Evolutionary conservation across 192 early-diverging fungal genomes (phyloP), one percentile per base, ranked within the genome.

Genomic region (Pilaira anomala): DNA sequence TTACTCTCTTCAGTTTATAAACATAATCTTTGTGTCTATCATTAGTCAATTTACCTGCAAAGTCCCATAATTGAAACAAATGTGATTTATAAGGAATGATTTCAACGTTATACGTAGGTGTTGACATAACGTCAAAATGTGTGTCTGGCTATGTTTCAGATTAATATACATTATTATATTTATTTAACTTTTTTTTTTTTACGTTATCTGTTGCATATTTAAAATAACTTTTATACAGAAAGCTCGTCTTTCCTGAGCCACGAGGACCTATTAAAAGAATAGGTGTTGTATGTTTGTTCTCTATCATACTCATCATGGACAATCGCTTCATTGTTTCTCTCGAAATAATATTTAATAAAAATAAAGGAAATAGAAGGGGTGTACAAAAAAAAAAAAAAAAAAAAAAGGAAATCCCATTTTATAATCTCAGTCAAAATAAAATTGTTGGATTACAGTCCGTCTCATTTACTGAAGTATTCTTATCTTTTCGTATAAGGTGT

Each of bases 181-280:
- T 25, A 24, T 25, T 12, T 48, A 0, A 49, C 3, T 22, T 41
- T 24, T 7, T 53, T 1, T 25, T 21, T 25, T 54, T 44, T 63
- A 60, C 66, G 13, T 62, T 40, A 18, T 57, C 54, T 16, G 53
- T 62, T n/a, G 28, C 30, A 29, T 73, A 55, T 44, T 73, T 73
- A 45, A 73, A 73, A 42, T 73, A 73, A 5, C 59, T 18, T 40
- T 68, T 67, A 60, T 73, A 73, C 16, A 73, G 42, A 60, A 73
- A 64, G 24, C 55, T 64, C 0, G 72, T 73, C 41, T 73, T 73
- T 29, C 72, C 72, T n/a, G 66, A 61, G 16, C 65, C 65, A 8
- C 66, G 60, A 26, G 61, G 48, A 13, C 72, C 72, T 6, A 73
- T 11, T 44, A 69, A 46, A 22, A 61, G 68, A n/a, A 69, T 51